A percentile compares a stretch with the other conserved stretches of the same genome.
phyloP scores from a whole-genome alignment of 805 yeast genomes.

The Pichia membranifaciens region DNA sequence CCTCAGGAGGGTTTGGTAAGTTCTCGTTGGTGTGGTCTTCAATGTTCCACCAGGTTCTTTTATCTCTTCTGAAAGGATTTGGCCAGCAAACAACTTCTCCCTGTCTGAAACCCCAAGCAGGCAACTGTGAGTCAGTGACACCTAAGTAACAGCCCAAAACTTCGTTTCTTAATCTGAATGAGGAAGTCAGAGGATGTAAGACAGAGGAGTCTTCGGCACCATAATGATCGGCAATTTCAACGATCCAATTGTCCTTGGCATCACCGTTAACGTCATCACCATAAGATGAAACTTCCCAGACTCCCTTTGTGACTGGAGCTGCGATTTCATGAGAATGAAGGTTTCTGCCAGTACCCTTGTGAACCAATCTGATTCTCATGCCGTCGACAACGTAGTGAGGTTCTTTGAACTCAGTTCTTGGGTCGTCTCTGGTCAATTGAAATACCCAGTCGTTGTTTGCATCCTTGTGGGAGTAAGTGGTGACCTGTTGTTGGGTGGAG shows the following conservation, averaged over 20 bases:
- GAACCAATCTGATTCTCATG: constrained; percentile 64
- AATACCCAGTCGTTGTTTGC: constrained; percentile 77
- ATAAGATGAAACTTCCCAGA: constrained; percentile 84
- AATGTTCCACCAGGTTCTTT: constrained; percentile 85
- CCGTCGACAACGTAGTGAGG: constrained; percentile 48
- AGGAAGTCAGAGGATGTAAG: constrained; percentile 71
- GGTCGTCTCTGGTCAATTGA: constrained; percentile 50
- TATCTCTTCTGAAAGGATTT: constrained; percentile 63
- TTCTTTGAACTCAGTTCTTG: constrained; percentile 29
- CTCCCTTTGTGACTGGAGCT: constrained; percentile 63
- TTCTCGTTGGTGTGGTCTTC: constrained; percentile 60
- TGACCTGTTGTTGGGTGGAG: constrained; percentile 88
- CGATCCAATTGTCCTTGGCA: constrained; percentile 80
- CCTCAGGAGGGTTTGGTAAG: constrained; percentile 55
- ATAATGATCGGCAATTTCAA: constrained; percentile 69
- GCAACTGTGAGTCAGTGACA: constrained; percentile 63
- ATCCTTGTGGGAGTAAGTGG: constrained; percentile 93
- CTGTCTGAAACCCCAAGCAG: constrained; percentile 83
- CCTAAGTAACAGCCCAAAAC: constrained; percentile 69
- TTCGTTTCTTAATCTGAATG: constrained; percentile 61
- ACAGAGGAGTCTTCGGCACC: constrained; percentile 44
- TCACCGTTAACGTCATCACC: constrained; percentile 72
- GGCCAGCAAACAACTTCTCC: constrained; percentile 82
- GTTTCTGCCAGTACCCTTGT: constrained; percentile 63
- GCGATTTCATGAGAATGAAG: constrained; percentile 77